Evolutionary conservation across 2,329 filamentous ascomycete species (phyloP).

Genomic region (Aspergillus pseudoviridinutans): DNA sequence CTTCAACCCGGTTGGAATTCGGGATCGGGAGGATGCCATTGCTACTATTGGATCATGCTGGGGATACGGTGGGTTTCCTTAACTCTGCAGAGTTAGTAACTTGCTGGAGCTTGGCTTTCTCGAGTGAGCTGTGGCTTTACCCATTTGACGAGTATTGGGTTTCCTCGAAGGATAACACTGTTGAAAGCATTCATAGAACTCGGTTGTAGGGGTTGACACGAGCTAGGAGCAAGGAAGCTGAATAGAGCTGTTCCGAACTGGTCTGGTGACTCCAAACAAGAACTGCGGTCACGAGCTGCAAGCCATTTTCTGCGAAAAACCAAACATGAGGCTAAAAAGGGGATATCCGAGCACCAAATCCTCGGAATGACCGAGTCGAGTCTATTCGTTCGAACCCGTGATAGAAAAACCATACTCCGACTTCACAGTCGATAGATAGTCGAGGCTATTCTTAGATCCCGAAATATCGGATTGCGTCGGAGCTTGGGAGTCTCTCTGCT

Average conservation of each 20-base stretch:
- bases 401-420: background rate
- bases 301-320: background rate
- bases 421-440: background rate
- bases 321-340: background rate
- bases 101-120: background rate
- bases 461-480: background rate
- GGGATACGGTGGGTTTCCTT: background rate
- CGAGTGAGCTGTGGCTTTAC: background rate
- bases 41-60: background rate
- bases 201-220: background rate
- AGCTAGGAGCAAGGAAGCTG: background rate
- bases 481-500: background rate
- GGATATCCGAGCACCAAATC: background rate
- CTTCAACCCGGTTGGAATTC: background rate
- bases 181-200: background rate
- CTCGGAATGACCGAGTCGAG: background rate
- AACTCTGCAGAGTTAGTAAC: background rate
- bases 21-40: background rate
- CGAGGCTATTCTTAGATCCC: background rate
- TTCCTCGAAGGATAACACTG: background rate
- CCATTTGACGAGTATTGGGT: background rate
- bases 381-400: background rate
- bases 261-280: background rate
- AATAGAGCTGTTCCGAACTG: background rate
- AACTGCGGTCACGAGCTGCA: background rate